phyloP scores from a whole-genome alignment of 2,329 filamentous ascomycete genomes.

The Nectriaceae sp. region DNA sequence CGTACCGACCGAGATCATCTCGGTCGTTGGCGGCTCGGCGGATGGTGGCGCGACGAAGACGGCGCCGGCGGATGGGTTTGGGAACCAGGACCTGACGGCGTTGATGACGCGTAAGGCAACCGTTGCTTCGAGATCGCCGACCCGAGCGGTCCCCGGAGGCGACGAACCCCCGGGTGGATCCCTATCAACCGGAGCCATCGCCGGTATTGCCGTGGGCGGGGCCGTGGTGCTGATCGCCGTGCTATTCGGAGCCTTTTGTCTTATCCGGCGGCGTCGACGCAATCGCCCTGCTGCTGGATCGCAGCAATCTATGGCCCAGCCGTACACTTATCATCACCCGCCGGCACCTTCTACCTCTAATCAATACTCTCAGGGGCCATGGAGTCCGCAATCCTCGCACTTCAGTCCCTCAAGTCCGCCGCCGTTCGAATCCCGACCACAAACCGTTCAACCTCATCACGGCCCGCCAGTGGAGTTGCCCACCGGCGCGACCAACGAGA shows the following conservation, averaged over 20 bases:
- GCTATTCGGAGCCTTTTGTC: conserved; percentile 30
- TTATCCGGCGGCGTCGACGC: conserved; percentile 31
- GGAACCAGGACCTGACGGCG: conserved; percentile 50
- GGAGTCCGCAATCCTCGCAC: conserved; percentile 28
- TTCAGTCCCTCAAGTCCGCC: conserved; percentile 21
- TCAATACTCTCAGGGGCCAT: conserved; percentile 24
- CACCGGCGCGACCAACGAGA: conserved; percentile 13
- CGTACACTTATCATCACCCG: conserved; percentile 26
- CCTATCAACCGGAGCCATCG: conserved; percentile 43
- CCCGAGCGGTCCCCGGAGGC: conserved; percentile 39
- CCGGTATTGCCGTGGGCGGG: conserved; percentile 45
- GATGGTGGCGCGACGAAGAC: conserved; percentile 55
- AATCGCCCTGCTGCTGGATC: conserved; percentile 14
- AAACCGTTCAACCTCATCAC: conserved; percentile 20
- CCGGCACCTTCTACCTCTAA: conserved; percentile 21
- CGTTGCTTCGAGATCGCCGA: conserved; percentile 50
- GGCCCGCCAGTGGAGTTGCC: conserved; percentile 33
- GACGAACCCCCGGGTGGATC: conserved; percentile 5
- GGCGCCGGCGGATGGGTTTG: conserved; percentile 50
- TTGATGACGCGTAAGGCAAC: conserved; percentile 55
- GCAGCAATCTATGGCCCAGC: conserved; percentile 25
- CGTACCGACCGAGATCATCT: conserved; percentile 52
- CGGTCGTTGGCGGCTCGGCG: conserved; percentile 50
- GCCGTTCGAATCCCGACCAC: conserved; percentile 14
- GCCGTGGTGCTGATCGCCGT: conserved; percentile 31